Evolutionary conservation across 1,284 basidiomycete species (phyloP), one percentile per base, ranked within the genome.

Genomic region (Ceratobasidium sp.): DNA sequence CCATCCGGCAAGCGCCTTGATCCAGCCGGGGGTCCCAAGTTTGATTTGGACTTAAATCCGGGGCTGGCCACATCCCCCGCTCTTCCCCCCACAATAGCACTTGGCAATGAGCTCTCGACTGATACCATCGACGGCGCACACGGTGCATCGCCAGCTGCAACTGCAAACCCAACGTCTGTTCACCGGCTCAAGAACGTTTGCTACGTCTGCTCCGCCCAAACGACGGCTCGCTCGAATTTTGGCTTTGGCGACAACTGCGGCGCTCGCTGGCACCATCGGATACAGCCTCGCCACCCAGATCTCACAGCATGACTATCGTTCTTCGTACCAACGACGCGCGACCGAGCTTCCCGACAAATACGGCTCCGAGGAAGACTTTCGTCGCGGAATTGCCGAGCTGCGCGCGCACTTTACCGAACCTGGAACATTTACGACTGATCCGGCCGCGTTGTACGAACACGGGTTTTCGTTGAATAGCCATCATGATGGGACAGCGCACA

Each of bases 401-500:
- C 64, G 61, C 24, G 48, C 54, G 13, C 51, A 61, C 41, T 74
- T 77, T 37, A 41, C 76, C 27, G 63, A 56, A 8, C 54, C 54
- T 49, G 68, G 68, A 2, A 72, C 68, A 19, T 74, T 77, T 39
- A 76, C 74, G 6, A 73, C 58, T 43, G 75, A 78, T 46, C 46
- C 71, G 14, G 51, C 74, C n/a, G 63, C 73, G 7, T 56, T 78
- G 16, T 54, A 77, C 58, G 58, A 48, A 27, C 77, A 77, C 64
- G 77, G 77, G 1, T 77, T 76, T 54, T 77, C 77, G 13, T 29
- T 65, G 41, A 75, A 76, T 34, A 72, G 74, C 27, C 71, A 76
- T 73, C 76, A 78, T 37, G 63, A 72, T 87, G 88, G 81, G 56
- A 78, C 81, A 34, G 78, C 80, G 7, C 87, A 88, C 69, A 86